phyloP scores from a whole-genome alignment of 1,284 basidiomycete genomes.

The Ustilago crameri region DNA sequence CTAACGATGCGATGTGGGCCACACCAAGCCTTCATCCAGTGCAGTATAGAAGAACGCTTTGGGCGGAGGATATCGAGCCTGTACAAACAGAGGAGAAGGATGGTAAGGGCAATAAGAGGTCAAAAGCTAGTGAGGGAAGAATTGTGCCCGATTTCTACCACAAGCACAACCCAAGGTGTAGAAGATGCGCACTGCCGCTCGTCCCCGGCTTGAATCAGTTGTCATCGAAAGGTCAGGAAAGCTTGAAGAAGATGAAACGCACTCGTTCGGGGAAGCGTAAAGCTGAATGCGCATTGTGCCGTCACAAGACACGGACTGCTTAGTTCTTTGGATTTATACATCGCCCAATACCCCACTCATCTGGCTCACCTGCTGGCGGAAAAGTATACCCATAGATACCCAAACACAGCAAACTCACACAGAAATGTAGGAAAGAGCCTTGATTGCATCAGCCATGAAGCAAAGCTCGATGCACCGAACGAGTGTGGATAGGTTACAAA shows the following conservation, averaged over 20 bases:
- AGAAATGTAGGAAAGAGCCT: too few relatives aligned
- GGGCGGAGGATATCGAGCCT: slow-evolving; percentile 33
- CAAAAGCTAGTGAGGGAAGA: background rate
- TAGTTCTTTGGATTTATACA: too few relatives aligned
- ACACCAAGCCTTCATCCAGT: slow-evolving; percentile 12
- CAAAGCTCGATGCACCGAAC: background rate
- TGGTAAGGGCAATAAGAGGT: background rate
- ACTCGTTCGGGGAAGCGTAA: slow-evolving; percentile 6
- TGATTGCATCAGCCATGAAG: background rate
- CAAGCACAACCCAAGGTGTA: slow-evolving; percentile 26
- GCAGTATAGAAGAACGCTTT: slow-evolving; percentile 13
- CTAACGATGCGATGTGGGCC: slow-evolving; percentile 19
- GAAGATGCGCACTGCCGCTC: slow-evolving; percentile 16
- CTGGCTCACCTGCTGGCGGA: background rate
- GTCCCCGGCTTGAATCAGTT: slow-evolving; percentile 20
- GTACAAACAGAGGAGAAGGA: background rate
- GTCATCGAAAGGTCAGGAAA: background rate
- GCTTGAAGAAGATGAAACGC: background rate
- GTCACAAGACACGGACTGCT: slow-evolving; percentile 10
- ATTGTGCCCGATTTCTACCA: slow-evolving; percentile 35
- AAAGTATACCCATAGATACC: slow-evolving; percentile 13
- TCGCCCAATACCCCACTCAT: background rate
- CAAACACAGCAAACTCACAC: background rate
- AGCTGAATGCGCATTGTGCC: slow-evolving; percentile 14
- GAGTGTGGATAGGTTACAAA: slow-evolving; percentile 13